phyloP scores from a whole-genome alignment of 345 rosid genomes.

The Microcos paniculata region DNA sequence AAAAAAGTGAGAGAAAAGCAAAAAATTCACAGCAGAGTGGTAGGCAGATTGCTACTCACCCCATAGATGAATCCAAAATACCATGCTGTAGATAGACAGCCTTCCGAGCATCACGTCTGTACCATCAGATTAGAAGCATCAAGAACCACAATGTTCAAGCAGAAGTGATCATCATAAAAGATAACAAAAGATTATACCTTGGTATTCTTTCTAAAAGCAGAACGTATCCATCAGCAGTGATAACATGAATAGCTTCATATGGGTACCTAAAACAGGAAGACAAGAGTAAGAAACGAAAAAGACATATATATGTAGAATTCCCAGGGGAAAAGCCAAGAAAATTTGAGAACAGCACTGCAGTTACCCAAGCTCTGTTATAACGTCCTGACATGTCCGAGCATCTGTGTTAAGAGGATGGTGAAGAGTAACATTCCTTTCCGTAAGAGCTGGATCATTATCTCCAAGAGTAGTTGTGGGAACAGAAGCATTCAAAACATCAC shows the following conservation, averaged over 20 bases:
- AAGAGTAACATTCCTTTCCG: slow-evolving; percentile 50
- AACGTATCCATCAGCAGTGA: slow-evolving; percentile 91
- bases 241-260: slow-evolving; percentile 87
- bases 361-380: slow-evolving; percentile 96
- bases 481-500: slow-evolving; percentile 31
- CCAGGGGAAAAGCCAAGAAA: not conserved
- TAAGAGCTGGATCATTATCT: slow-evolving; percentile 54
- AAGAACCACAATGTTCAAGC: slow-evolving; percentile 22
- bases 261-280: slow-evolving; percentile 64
- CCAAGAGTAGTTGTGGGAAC: slow-evolving; percentile 63
- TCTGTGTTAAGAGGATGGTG: slow-evolving; percentile 79
- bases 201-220: slow-evolving; percentile 96
- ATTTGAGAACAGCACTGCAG: slow-evolving; percentile 20
- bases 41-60: slow-evolving; percentile 49
- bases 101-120: slow-evolving; percentile 88
- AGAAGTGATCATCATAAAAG: slow-evolving; percentile 11
- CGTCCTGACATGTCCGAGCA: slow-evolving; percentile 91
- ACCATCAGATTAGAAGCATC: slow-evolving; percentile 24
- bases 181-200: slow-evolving; percentile 47
- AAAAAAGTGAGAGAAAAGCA: not conserved
- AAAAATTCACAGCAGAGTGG: not conserved
- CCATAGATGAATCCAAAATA: slow-evolving; percentile 91
- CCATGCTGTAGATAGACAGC: slow-evolving; percentile 95
- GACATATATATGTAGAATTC: not conserved
- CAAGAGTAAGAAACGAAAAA: slow-evolving; percentile 4